Percentiles rank a stretch among this genome's conserved stretches.
These are phyloP conservation scores for Hydrangea macrophylla DNA, from an alignment of 148 eudicot genomes.

Conservation along the genomic window DNA sequence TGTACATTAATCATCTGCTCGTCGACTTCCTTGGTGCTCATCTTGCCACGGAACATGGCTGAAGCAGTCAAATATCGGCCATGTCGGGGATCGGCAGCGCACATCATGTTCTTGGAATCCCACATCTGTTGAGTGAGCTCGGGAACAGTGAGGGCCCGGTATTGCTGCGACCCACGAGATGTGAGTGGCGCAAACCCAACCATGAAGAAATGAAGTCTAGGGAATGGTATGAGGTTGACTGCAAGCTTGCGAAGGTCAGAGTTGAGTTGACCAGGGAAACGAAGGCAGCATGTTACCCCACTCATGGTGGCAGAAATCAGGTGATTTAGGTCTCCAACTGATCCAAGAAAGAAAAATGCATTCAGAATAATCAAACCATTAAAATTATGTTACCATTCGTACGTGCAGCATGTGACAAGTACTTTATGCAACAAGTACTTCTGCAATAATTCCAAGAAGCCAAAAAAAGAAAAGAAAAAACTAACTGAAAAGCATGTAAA, in stretches of 20 bases:
- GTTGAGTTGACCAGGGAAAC: constrained; percentile 48
- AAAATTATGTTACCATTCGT: too few relatives aligned
- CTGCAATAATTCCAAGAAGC: neutral
- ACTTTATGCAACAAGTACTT: too few relatives aligned
- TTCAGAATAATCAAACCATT: too few relatives aligned
- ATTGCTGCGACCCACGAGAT: constrained; percentile 50
- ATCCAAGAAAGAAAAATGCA: neutral
- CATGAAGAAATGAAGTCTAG: constrained; percentile 46
- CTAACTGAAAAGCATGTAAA: too few relatives aligned
- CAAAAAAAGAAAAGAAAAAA: too few relatives aligned
- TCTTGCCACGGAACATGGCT: constrained; percentile 56
- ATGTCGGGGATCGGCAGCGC: constrained; percentile 59
- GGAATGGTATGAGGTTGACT: constrained; percentile 44
- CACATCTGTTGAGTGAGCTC: constrained; percentile 46
- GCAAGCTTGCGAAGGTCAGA: constrained; percentile 44
- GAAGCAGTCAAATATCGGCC: constrained; percentile 52
- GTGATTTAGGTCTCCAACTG: constrained; percentile 50
- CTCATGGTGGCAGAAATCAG: constrained; percentile 47
- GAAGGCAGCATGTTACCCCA: constrained; percentile 47
- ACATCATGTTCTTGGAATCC: constrained; percentile 60
- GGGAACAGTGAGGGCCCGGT: constrained; percentile 43
- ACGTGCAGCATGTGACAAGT: too few relatives aligned
- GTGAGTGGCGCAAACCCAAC: constrained; percentile 49
- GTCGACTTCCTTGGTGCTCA: constrained; percentile 59
- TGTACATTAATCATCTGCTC: constrained; percentile 58